Percentiles rank a stretch among this genome's conserved stretches.
Conservation (phyloP, 257 asterid species). For the Haberlea rhodopensis region DNA sequence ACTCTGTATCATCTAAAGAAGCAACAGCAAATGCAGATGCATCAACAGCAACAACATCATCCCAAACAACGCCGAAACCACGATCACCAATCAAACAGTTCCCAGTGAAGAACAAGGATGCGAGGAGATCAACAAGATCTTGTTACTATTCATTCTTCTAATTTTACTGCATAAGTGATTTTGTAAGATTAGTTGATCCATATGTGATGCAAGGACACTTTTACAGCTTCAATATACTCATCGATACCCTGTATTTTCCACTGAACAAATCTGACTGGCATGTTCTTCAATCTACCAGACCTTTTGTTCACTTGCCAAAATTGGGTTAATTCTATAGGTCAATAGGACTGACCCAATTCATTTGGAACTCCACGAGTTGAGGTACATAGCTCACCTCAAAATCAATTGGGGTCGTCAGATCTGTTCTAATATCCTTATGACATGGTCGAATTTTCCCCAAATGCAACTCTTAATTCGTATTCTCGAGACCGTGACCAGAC, state of each 20-base stretch:
- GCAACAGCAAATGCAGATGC: conserved; percentile 51
- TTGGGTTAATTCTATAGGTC: too few species aligned
- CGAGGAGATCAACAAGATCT: not conserved
- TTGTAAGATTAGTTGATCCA: not conserved
- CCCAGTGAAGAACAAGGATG: conserved; percentile 38
- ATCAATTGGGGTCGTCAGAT: too few species aligned
- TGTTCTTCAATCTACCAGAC: too few species aligned
- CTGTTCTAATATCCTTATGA: too few species aligned
- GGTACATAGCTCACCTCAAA: too few species aligned
- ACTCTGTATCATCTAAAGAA: conserved; percentile 46
- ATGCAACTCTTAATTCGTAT: too few species aligned
- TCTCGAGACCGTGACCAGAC: too few species aligned
- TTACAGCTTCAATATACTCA: not conserved
- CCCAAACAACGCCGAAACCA: conserved; percentile 46
- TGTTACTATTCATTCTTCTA: not conserved
- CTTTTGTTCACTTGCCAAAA: too few species aligned
- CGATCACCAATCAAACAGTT: conserved; percentile 34
- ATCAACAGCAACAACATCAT: conserved; percentile 41
- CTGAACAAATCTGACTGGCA: too few species aligned
- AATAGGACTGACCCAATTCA: too few species aligned
- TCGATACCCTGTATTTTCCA: not conserved
- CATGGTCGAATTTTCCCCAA: too few species aligned
- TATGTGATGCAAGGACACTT: not conserved
- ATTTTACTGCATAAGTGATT: not conserved
- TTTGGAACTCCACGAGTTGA: too few species aligned